Evolutionary conservation across 371 early-diverging fungal species (phyloP), one percentile per base, ranked within the genome.

Genomic region (Cokeromyces recurvatus): DNA sequence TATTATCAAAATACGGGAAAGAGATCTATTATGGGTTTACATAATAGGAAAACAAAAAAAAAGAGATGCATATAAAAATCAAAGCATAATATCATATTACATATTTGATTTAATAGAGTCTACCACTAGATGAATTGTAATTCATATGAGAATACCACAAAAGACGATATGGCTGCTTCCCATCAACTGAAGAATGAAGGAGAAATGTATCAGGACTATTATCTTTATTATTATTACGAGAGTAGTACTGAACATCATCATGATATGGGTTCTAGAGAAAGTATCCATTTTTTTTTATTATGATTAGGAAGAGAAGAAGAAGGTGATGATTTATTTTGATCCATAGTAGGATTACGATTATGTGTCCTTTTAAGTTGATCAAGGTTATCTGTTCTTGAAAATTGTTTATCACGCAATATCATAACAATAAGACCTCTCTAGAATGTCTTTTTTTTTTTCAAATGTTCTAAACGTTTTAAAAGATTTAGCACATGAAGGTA

Each of bases 171-270:
- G n/a, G n/a, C n/a, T n/a, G n/a, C n/a, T n/a, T n/a, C n/a, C n/a
- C n/a, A n/a, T n/a, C n/a, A n/a, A n/a, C n/a, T n/a, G n/a, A n/a
- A n/a, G 29, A 27, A 27, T 7, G 29, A 27, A 11, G 11, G 29
- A 27, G 11, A 27, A 11, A 27, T 27, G 29, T 7, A 27, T 27
- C 5, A 27, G 11, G 29, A 11, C 29, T 27, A 27, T 4, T 34
- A 10, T 34, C n/a, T 34, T 12, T 34, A 10, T 34, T 12, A 11
- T 12, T 34, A 10, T 34, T 6, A 38, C 81, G 94, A 92, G 48
- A 85, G 92, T 66, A 92, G 92, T 55, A 83, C 89, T 84, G 68
- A 86, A 50, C 90, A 93, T 82, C 90, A 91, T 22, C 82, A 91
- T 61, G 82, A 81, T 12, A 86, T 81, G 91, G 25, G 85, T 90